Evolutionary conservation across 1,139 yeast species (phyloP), one percentile per base, ranked within the genome.

Genomic region (Sugiyamaella xylanicola): DNA sequence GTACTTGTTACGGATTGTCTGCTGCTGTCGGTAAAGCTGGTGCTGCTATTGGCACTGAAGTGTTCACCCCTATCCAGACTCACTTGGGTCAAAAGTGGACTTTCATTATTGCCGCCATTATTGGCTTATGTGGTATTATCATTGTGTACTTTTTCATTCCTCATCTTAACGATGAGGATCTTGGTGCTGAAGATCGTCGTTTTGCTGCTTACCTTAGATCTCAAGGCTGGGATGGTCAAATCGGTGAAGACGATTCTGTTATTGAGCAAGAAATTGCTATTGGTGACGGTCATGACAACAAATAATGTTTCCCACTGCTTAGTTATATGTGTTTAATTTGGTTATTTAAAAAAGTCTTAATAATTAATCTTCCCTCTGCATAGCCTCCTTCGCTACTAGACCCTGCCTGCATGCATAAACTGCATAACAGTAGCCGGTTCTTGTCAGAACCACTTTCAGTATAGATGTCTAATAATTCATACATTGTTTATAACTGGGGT

Each of bases 121-220:
- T 87, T 65, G 93, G 93, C 44, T 69, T 83, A n/a, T 73, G 75
- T 9, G 93, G 93, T 65, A 80, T 86, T 36, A 53, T 78, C n/a
- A 74, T 82, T 41, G 82, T 89, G 0, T 82, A 70, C 65, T 65
- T 86, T 65, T 84, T 83, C 57, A 77, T 87, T 58, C 93, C 93
- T 16, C 87, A 86, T 64, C 77, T 84, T 61, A 88, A 83, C 16
- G 87, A 82, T 21, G 93, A 87, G 65, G 93, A 87, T 66, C 78
- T 87, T 61, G 75, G 83, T 76, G 75, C 76, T 64, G 87, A 86
- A 65, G 93, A 87, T 68, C 74, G 81, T 56, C 78, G 75, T 59
- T 86, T 85, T 69, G 80, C 82, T 63, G 80, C 79, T 63, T 87
- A 81, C 69, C 75, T 87, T 68, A 69, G 81, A 52, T 79, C 74